A percentile compares a stretch with the other conserved stretches of the same genome.
Conservation (phyloP, 2,329 filamentous ascomycete species). For the Monosporascus sp. region DNA sequence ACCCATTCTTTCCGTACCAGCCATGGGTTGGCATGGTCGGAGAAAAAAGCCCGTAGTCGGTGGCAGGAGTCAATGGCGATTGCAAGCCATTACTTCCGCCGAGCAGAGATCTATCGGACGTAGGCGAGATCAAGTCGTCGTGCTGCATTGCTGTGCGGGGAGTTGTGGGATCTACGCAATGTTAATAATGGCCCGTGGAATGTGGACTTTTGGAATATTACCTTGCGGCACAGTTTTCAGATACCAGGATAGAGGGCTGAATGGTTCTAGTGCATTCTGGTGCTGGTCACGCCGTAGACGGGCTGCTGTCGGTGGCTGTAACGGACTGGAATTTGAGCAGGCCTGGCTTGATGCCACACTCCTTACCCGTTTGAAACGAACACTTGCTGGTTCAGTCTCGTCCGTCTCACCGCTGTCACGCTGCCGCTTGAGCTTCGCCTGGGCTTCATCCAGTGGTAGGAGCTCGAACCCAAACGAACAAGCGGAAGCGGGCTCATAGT, state of each 20-base stretch:
- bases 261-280: slow-evolving; percentile 6
- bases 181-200: neutral
- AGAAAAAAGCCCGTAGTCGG: neutral
- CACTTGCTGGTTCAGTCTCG: slow-evolving; percentile 14
- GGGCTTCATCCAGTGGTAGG: slow-evolving; percentile 19
- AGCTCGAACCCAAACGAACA: slow-evolving; percentile 22
- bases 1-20: neutral
- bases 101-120: neutral
- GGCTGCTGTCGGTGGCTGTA: slow-evolving; percentile 6
- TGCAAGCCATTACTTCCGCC: neutral
- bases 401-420: slow-evolving; percentile 19
- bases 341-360: slow-evolving; percentile 4
- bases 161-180: neutral
- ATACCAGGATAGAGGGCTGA: slow-evolving; percentile 3
- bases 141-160: neutral
- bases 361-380: slow-evolving; percentile 9
- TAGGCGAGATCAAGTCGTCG: neutral
- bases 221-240: slow-evolving; percentile 4
- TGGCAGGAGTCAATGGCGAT: neutral
- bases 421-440: slow-evolving; percentile 15
- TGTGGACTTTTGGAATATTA: slow-evolving; percentile 2
- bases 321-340: neutral
- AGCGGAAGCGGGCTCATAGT: slow-evolving; percentile 8
- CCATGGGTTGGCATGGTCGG: neutral
- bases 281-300: slow-evolving; percentile 1